phyloP scores from a whole-genome alignment of 1,284 basidiomycete genomes.

The Ustilago vetiveriae region DNA sequence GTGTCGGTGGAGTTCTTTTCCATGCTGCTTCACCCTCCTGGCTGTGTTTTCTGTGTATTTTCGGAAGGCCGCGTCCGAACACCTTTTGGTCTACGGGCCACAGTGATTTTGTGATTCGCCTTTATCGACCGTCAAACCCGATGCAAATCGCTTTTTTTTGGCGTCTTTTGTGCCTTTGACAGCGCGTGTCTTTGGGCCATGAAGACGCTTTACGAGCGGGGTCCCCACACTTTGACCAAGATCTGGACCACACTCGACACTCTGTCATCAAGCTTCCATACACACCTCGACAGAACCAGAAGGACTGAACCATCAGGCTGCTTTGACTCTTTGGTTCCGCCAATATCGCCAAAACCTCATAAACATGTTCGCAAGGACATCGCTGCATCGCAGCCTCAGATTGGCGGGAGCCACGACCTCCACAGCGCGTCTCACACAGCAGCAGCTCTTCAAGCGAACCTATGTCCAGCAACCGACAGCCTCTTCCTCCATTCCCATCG shows the following conservation, averaged over 20 bases:
- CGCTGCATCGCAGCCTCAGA: slow-evolving; percentile 15
- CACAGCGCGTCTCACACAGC: neutral
- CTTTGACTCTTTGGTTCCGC: too few relatives aligned
- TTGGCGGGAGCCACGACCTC: slow-evolving; percentile 1
- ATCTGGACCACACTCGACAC: neutral
- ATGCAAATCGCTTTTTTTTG: neutral
- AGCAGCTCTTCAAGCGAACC: slow-evolving; percentile 10
- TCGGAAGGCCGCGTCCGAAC: slow-evolving; percentile 2
- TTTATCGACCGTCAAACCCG: slow-evolving; percentile 29
- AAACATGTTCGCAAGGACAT: slow-evolving; percentile 24
- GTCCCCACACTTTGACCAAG: slow-evolving; percentile 15
- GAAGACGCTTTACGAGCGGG: slow-evolving; percentile 6
- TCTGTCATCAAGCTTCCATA: neutral
- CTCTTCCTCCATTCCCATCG: slow-evolving; percentile 13
- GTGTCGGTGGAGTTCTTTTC: too few relatives aligned
- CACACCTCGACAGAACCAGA: too few relatives aligned
- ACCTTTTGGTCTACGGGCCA: neutral
- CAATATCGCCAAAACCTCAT: too few relatives aligned
- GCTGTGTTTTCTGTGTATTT: neutral
- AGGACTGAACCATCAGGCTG: too few relatives aligned
- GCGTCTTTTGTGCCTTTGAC: too few relatives aligned
- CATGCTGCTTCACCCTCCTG: too few relatives aligned
- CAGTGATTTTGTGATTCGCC: too few relatives aligned
- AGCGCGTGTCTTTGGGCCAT: too few relatives aligned
- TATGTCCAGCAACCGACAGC: slow-evolving; percentile 23